These are phyloP conservation scores for Pseudopyrenochaeta lycopersici DNA, from an alignment of 2,329 filamentous ascomycete species.

Conservation along the genomic window DNA sequence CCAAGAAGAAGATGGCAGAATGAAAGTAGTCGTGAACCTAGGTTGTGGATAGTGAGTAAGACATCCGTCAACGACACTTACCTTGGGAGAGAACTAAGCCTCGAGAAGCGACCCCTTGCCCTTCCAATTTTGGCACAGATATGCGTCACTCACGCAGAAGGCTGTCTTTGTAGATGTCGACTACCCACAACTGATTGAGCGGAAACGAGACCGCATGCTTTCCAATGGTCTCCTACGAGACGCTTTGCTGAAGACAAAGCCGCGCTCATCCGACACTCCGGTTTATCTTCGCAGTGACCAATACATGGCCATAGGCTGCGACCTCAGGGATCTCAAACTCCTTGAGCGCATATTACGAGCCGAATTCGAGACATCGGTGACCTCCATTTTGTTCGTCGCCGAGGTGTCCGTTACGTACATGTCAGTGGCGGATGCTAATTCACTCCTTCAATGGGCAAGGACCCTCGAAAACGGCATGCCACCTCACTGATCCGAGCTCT, in stretches of 20 bases:
- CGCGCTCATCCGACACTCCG: conserved; percentile 36
- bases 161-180: conserved; percentile 85
- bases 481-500: conserved; percentile 1
- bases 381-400: conserved; percentile 79
- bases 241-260: conserved; percentile 36
- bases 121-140: conserved; percentile 79
- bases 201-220: conserved; percentile 75
- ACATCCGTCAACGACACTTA: conserved; percentile 8
- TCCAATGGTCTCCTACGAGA: conserved; percentile 58
- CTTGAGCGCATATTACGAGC: conserved; percentile 68
- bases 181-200: conserved; percentile 79
- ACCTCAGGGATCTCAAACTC: conserved; percentile 72
- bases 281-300: conserved; percentile 63
- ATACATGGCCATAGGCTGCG: conserved; percentile 84
- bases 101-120: conserved; percentile 79
- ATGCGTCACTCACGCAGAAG: conserved; percentile 65
- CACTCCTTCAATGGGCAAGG: conserved; percentile 80
- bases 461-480: conserved; percentile 71
- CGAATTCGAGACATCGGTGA: conserved; percentile 66
- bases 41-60: conserved; percentile 86
- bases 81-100: conserved; percentile 23
- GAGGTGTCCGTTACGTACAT: conserved; percentile 95
- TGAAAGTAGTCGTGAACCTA: conserved; percentile 81
- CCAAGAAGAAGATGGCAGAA: conserved; percentile 61
- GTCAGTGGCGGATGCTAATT: conserved; percentile 76